These are phyloP conservation scores for Mycotypha africana DNA, from an alignment of 371 early-diverging fungal species.

Conservation along the genomic window DNA sequence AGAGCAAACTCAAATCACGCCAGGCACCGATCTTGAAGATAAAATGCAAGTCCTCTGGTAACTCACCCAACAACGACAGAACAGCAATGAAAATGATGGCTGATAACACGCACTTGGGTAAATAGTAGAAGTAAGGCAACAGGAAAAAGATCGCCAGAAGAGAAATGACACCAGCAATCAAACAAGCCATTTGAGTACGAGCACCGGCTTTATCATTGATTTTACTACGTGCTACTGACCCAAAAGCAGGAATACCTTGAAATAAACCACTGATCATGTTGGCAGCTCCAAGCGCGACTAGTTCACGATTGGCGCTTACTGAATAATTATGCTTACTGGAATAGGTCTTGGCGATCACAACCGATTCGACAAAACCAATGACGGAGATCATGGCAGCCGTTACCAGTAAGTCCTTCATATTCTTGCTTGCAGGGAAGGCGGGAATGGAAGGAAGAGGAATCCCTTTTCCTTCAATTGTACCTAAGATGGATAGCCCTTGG, in stretches of 20 bases:
- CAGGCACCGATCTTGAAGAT: constrained; percentile 81
- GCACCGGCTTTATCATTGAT: constrained; percentile 89
- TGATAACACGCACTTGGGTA: constrained; percentile 83
- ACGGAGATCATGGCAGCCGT: constrained; percentile 77
- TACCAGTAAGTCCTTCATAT: constrained; percentile 54
- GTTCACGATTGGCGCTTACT: constrained; percentile 89
- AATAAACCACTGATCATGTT: constrained; percentile 81
- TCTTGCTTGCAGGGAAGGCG: constrained; percentile 44
- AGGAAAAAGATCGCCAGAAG: constrained; percentile 73
- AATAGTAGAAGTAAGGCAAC: constrained; percentile 76
- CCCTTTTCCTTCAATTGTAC: constrained; percentile 55
- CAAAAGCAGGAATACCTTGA: constrained; percentile 86
- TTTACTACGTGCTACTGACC: constrained; percentile 81
- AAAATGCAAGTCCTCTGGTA: constrained; percentile 78
- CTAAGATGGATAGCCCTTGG: constrained; percentile 70
- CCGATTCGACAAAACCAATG: constrained; percentile 95
- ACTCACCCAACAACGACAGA: constrained; percentile 69
- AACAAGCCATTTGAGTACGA: constrained; percentile 80
- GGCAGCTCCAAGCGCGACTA: constrained; percentile 86
- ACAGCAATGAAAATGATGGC: constrained; percentile 88
- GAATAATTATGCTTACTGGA: constrained; percentile 83
- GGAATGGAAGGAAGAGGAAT: constrained; percentile 62
- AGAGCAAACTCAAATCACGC: constrained; percentile 75
- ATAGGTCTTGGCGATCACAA: constrained; percentile 87
- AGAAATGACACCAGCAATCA: constrained; percentile 75